Conservation (phyloP, 2,329 filamentous ascomycete genomes). For the Colletotrichum eremochloae region DNA sequence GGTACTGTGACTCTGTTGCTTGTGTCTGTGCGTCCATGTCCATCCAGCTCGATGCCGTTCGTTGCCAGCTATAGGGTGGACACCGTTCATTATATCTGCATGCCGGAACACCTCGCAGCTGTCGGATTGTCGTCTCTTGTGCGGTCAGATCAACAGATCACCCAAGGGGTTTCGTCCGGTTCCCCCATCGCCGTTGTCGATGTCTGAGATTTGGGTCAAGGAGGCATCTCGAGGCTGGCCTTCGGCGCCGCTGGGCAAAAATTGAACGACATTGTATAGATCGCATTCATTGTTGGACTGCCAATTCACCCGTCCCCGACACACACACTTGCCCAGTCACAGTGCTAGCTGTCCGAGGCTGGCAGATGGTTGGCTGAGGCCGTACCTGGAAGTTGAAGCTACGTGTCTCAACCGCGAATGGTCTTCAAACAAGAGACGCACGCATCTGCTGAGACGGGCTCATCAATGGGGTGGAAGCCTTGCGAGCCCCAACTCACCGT, state of each 20-base stretch:
- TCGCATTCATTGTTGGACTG: background rate
- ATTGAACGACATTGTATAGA: conserved; percentile 27
- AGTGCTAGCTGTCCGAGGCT: background rate
- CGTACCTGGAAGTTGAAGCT: conserved; percentile 1
- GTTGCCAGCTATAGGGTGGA: background rate
- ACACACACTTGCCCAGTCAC: background rate
- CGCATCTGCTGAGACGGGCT: conserved; percentile 7
- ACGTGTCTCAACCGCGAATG: conserved; percentile 5
- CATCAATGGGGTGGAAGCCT: background rate
- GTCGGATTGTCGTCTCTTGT: background rate
- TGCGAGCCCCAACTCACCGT: background rate
- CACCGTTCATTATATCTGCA: background rate
- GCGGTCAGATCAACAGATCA: conserved; percentile 12
- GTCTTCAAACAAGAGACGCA: conserved; percentile 6
- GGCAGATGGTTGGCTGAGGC: conserved; percentile 4
- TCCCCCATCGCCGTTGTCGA: conserved; percentile 14
- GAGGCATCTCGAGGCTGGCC: conserved; percentile 23
- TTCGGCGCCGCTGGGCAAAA: conserved; percentile 4
- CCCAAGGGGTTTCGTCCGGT: conserved; percentile 27
- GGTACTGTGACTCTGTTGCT: background rate
- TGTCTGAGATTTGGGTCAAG: conserved; percentile 8
- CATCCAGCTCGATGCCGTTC: background rate
- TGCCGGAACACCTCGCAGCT: background rate
- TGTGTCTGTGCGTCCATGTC: background rate
- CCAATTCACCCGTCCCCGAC: background rate